phyloP scores from a whole-genome alignment of 345 rosid species.

The Populus deltoides region DNA sequence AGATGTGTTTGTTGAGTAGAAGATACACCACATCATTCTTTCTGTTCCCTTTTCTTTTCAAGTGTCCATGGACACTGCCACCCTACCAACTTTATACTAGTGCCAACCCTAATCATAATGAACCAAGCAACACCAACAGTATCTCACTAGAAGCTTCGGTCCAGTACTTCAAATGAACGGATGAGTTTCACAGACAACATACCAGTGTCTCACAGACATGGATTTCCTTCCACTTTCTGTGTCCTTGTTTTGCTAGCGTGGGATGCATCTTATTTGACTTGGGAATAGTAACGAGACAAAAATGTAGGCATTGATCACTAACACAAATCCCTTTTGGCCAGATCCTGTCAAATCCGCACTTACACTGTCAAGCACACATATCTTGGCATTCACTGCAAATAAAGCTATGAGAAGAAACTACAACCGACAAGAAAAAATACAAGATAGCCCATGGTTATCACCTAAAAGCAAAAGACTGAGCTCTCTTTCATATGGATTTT shows the following conservation, averaged over 20 bases:
- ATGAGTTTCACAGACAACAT: background rate
- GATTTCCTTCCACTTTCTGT: background rate
- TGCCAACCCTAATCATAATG: conserved; percentile 8
- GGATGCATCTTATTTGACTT: background rate
- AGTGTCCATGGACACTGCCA: background rate
- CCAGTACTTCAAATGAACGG: background rate
- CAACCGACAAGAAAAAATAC: background rate
- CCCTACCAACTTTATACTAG: background rate
- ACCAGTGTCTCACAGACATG: background rate
- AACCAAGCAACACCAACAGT: conserved; percentile 1
- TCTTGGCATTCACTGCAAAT: background rate
- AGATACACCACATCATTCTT: conserved; percentile 20
- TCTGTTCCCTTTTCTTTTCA: background rate
- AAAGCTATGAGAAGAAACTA: background rate
- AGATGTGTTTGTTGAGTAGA: conserved; percentile 17
- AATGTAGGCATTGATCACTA: background rate
- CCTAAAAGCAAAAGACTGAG: background rate
- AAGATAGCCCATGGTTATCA: background rate
- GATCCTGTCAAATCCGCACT: background rate
- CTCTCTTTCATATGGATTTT: background rate
- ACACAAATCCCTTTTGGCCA: background rate
- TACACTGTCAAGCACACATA: background rate
- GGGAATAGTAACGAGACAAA: background rate
- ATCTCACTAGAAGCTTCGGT: conserved; percentile 7
- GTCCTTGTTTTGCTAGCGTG: background rate